Percentiles rank a stretch among this genome's conserved stretches.
Evolutionary conservation across 1,139 yeast species (phyloP).

Genomic region (Kodamaea sp.): DNA sequence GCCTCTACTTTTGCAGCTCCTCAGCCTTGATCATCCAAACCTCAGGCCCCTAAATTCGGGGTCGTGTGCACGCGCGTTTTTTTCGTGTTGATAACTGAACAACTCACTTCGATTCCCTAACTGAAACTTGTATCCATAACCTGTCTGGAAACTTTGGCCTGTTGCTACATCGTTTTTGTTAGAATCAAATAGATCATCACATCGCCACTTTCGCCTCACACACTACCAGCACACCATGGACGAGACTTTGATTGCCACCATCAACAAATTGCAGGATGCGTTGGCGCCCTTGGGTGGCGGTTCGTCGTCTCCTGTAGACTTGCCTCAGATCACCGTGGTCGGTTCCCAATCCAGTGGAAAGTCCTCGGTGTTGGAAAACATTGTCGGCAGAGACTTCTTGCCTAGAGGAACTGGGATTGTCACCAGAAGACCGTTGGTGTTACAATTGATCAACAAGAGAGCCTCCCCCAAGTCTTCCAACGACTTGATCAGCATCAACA

Average conservation of each 20-base stretch:
- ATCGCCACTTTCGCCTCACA: no score
- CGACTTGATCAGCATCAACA: conserved; percentile 37
- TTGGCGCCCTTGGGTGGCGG: conserved; percentile 92
- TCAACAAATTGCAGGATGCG: conserved; percentile 92
- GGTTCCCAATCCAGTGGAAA: conserved; percentile 83
- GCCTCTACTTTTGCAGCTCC: no score
- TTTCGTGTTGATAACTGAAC: no score
- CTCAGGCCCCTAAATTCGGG: no score
- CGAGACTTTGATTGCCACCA: conserved; percentile 84
- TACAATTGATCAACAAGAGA: conserved; percentile 71
- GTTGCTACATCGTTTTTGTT: no score
- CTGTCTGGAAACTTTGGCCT: no score
- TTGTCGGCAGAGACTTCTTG: conserved; percentile 75
- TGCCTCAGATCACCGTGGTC: conserved; percentile 74
- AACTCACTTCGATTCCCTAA: conserved; percentile 2
- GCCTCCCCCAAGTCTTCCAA: conserved; percentile 22
- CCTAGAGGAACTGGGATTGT: conserved; percentile 85
- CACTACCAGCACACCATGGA: conserved; percentile 60
- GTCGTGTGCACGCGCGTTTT: no score
- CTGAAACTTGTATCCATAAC: no score
- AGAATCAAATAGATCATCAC: no score
- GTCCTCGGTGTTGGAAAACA: conserved; percentile 74
- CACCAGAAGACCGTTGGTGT: conserved; percentile 76
- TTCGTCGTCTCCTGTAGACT: conserved; percentile 78
- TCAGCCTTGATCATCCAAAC: no score